Evolutionary conservation across 495 filamentous ascomycete genomes (phyloP), one percentile per base, ranked within the genome.

Genomic region (Penicillium nucicola): DNA sequence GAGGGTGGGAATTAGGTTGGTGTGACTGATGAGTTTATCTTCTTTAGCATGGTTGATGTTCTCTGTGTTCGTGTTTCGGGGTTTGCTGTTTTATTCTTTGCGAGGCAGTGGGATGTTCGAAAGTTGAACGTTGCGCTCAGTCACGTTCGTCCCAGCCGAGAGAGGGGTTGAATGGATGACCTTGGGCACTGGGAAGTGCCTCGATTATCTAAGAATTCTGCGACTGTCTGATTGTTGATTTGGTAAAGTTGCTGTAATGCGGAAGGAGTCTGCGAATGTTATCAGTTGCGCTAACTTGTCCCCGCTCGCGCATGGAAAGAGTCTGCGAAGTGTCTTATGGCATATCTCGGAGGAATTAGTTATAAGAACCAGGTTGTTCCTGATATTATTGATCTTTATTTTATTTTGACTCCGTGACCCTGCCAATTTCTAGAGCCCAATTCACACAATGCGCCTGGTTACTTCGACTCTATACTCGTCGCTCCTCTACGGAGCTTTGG

Each of bases 1-100:
- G 86, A 89, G 52, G 86, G 85, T 25, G 83, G 84, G 4, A 88
- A 89, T 59, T 64, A 77, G 47, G 84, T 88, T 48, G 60, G 78
- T 2, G 77, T 83, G 0, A 84, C 85, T 48, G 78, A 75, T 3
- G 82, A 83, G 53, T 74, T 77, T n/a, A 65, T 87, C 48, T 89
- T 90, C 66, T 89, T 88, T 54, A 84, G 84, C 25, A 69, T 85
- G 15, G 64, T 90, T 12, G 84, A 90, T 55, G 55, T 88, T 6
- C 46, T 86, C 12, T 64, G 82, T 5, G 80, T 84, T 46, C 84
- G 81, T 1, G 60, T 82, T 0, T 78, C 86, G 42, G 74, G 79
- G 15, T 78, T 84, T 45, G 71, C 73, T 4, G 37, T 77, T 22
- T 62, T 83, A 43, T 60, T 78, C 42, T 58, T 86, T 12, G 79